Percentiles rank a stretch among this genome's conserved stretches.
phyloP scores from a whole-genome alignment of 768 basidiomycete species.

The Hericium coralloides region DNA sequence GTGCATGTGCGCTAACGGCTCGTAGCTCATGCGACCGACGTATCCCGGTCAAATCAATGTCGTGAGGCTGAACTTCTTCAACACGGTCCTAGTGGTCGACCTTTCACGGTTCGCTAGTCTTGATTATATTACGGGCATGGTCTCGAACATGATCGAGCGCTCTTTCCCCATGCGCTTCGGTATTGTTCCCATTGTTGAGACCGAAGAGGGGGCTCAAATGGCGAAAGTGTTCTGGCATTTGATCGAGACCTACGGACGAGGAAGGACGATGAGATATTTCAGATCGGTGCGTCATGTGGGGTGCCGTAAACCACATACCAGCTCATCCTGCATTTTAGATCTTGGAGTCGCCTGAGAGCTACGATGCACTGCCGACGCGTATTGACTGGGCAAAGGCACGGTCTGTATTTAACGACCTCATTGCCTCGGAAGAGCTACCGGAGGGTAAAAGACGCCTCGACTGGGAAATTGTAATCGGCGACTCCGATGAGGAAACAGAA shows the following conservation, averaged over 20 bases:
- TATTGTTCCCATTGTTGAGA: constrained; percentile 64
- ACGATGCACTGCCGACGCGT: neutral
- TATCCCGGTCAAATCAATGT: constrained; percentile 74
- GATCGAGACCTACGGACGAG: constrained; percentile 2
- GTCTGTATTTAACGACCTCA: constrained; percentile 1
- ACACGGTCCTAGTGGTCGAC: constrained; percentile 76
- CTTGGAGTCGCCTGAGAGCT: neutral
- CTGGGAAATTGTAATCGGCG: constrained; percentile 1
- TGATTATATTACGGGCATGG: constrained; percentile 51
- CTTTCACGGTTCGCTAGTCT: constrained; percentile 55
- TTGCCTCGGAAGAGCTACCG: neutral
- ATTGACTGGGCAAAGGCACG: constrained; percentile 6
- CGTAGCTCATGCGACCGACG: constrained; percentile 64
- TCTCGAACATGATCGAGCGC: constrained; percentile 64
- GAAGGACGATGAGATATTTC: constrained; percentile 1
- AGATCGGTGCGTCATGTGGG: neutral
- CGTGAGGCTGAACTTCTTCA: constrained; percentile 74
- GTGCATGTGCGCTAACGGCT: constrained; percentile 4
- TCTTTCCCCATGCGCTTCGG: constrained; percentile 79
- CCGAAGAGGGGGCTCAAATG: constrained; percentile 27
- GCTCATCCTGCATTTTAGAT: neutral
- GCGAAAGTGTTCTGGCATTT: constrained; percentile 29
- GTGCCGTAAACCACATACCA: neutral
- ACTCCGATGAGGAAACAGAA: constrained; percentile 3
- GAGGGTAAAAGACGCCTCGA: neutral